Base-by-base conservation (phyloP, 352 stramenopile species). In the Phytophthora palmivora region DNA sequence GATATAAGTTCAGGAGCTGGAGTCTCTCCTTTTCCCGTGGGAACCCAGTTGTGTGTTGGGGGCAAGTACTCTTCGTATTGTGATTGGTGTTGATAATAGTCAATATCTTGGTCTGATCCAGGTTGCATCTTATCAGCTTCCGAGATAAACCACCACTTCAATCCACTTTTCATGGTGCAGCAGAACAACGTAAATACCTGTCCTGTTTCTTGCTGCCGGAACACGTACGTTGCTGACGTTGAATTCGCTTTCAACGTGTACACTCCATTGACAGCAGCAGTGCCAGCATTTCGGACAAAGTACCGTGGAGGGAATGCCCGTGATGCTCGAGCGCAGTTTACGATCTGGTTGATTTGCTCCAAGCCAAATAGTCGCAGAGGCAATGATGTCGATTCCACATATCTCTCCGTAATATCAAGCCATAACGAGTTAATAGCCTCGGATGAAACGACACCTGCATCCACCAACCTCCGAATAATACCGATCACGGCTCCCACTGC, bases 111-210 rank as follows among this genome's bases (percentile, higher is more conserved):
- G 68, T 99, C 97, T 6, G 97, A 99, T 22, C 97, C 97, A 30
- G 97, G 96, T 58, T 98, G 92, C 68, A 98, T 92, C 59, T 96
- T 90, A 68, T 99, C 97, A 1, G 97, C 96, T 65, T 99, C 96
- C 21, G 94, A 98, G 41, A 99, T 96, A 70, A 99, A 99, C 97
- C 97, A 99, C 97, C 96, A 99, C 78, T 98, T 99, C 34, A 98
- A 88, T 5, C 98, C 95, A 51, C 92, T 98, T 61, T 98, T 96
- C 97, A 99, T 99, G 14, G 92, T 98, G 71, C 97, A 99, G 44
- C 95, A 96, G 77, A 99, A 99, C 1, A 99, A 78, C 9, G 97
- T 99, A 33, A 98, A 94, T 28, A 83, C 72, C 66, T 87, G 86
- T 3, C 76, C 77, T 9, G 86, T 92, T 46, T 90, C 84, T 55